Base-by-base conservation (phyloP, 2,329 filamentous ascomycete genomes). In the Dothistroma septosporum region DNA sequence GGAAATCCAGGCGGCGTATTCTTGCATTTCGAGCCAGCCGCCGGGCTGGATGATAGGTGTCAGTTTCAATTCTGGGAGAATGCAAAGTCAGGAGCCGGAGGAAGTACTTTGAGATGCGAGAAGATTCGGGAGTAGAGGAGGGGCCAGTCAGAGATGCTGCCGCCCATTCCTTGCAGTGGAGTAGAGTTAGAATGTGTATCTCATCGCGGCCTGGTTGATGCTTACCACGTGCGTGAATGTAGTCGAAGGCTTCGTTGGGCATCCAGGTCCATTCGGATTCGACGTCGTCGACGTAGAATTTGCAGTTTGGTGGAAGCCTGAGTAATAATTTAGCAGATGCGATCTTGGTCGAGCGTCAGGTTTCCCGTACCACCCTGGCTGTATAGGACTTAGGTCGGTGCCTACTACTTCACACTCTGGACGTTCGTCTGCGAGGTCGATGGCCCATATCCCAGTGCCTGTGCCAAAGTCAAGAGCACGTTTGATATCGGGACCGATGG, bases 11-110 rank as follows among this genome's bases (percentile, higher is more conserved):
- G 63, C 63, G 50, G 67, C 66, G 55, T 75, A 72, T 53, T 77
- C 76, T 52, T 74, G 73, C 32, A 74, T 67, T 64, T 78, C 76
- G 14, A 77, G 65, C 66, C 73, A 76, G 22, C 74, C 75, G 12
- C 75, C 71, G 6, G 71, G 70, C 55, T 37, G 7, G 10, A 16
- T 37, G 10, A 37, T 9, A 16, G 14, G 10, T n/a, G n/a, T n/a
- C n/a, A n/a, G n/a, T n/a, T 3, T 37, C 14, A 37, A 9, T 37
- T 37, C 10, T 11, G 10, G 10, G 10, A 9, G 14, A 9, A 16
- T 37, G 4, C 7, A 12, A 9, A 4, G 33, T 37, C 33, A 11
- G 33, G 10, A 16, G 33, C 10, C 4, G 33, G 10, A 16, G 10
- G 33, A n/a, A n/a, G 10, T 37, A 37, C 33, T 16, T 67, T 65